Evolutionary conservation across 208 protist genomes (phyloP).

Genomic region (Leptomonas seymouri): DNA sequence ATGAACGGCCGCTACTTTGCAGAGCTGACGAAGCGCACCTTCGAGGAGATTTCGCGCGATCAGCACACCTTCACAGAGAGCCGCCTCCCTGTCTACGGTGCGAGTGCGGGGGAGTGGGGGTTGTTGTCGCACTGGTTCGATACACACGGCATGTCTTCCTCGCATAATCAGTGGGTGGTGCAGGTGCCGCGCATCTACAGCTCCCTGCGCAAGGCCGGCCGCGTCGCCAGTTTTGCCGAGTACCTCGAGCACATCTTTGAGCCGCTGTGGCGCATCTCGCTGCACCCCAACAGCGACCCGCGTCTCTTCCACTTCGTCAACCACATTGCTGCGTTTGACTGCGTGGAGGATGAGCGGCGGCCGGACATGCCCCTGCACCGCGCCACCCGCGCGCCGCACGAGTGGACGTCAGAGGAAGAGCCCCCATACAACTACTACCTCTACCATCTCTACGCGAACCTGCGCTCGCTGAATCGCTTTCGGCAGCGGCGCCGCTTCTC

Average conservation of each 20-base stretch:
- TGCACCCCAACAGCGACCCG: conserved; percentile 95
- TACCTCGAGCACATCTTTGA: conserved; percentile 98
- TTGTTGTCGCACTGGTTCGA: conserved; percentile 96
- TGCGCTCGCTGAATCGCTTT: conserved; percentile 97
- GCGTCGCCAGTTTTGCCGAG: conserved; percentile 93
- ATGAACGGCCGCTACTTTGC: conserved; percentile 98
- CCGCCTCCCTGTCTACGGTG: conserved; percentile 91
- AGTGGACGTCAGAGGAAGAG: conserved; percentile 95
- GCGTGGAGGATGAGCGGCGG: conserved; percentile 97
- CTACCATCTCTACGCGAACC: conserved; percentile 99
- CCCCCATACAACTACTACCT: conserved; percentile 99
- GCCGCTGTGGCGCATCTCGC: conserved; percentile 98
- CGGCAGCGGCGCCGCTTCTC: conserved; percentile 86
- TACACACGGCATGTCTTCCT: conserved; percentile 94
- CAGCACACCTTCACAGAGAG: conserved; percentile 96
- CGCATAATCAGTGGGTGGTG: conserved; percentile 98
- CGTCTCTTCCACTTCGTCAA: conserved; percentile 97
- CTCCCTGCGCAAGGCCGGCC: conserved; percentile 78
- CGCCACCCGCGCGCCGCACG: conserved; percentile 67
- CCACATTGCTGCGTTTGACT: conserved; percentile 98
- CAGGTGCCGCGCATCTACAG: conserved; percentile 97
- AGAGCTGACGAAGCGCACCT: conserved; percentile 96
- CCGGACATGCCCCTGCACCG: conserved; percentile 64
- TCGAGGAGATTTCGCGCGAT: conserved; percentile 94
- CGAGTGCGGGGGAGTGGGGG: conserved; percentile 94